Base-by-base conservation (phyloP, 2,329 filamentous ascomycete genomes). In the Rasamsonia emersonii region DNA sequence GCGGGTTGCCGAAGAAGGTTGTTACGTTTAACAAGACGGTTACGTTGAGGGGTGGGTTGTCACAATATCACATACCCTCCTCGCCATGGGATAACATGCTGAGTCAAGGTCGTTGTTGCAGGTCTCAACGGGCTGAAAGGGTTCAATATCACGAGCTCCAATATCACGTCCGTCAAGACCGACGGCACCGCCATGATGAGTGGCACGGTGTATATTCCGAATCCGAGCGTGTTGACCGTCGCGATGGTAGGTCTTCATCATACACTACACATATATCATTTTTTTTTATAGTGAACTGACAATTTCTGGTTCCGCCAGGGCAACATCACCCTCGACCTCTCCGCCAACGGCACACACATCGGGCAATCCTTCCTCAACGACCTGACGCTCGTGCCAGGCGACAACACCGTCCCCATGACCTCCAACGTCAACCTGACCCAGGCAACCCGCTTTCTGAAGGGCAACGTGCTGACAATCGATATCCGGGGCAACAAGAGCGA, bases 161-260 rank as follows among this genome's bases (percentile, higher is more conserved):
- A 57, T 20, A 59, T 75, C 42, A 53, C 68, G 35, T 47, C 56
- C 6, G 53, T 50, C 18, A 36, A 53, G 16, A 28, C 46, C 1
- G 65, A 71, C 40, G 65, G 64, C 27, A 62, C 64, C 36, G 78
- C 77, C 50, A 61, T 75, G 44, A n/a, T n/a, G 32, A 49, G 64
- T 14, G 75, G 71, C 43, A 64, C 56, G 9, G 67, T 73, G 28
- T 59, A 51, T 39, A 73, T 79, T 30, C 73, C 73, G 37, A 79
- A 79, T 48, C 73, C 74, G 1, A 72, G 71, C 2, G 61, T 73
- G 33, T 58, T 76, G 54, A 73, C 67, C 4, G 54, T 77, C 35
- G 54, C 59, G 25, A 61, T 79, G 62, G 61, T 63, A 53, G 28
- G 40, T 16, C 11, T 14, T n/a, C 18, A 27, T 23, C 21, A 19